Base-by-base conservation (phyloP, 2,329 filamentous ascomycete genomes). In the Neodidymelliopsis sp. region DNA sequence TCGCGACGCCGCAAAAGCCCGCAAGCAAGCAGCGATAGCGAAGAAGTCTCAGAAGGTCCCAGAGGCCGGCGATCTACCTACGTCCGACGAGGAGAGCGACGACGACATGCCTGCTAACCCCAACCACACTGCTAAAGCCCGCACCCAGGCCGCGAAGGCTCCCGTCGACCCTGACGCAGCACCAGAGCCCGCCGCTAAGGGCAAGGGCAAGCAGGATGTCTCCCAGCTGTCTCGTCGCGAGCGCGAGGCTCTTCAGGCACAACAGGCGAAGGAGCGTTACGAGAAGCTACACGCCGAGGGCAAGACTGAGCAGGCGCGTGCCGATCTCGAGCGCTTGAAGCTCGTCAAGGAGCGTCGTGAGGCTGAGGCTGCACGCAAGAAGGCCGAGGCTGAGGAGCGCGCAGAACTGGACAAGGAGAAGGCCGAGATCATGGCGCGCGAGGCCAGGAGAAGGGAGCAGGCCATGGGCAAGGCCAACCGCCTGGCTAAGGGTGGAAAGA, bases 251-350 rank as follows among this genome's bases (percentile, higher is more conserved):
- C 68, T 94, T 24, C 89, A 96, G 76, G 92, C 92, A 1, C 87
- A 88, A 56, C 89, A 93, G 71, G 91, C 90, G 22, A 92, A 91
- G 73, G 92, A 96, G 79, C 83, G 86, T 60, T 97, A 96, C 70
- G 84, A 91, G 79, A 96, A 95, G 77, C 74, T 97, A 64, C 93
- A 97, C 67, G 90, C 91, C 48, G 89, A 91, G 69, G 93, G 93
- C 66, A 97, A 97, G 85, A 97, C 94, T 33, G 94, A 99, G 53
- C 90, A 97, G 80, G 92, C 93, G 36, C 88, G 90, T 72, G 87
- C 90, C 4, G 94, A 99, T 75, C 70, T 97, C 61, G 93, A 91
- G 50, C 84, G 94, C 46, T 77, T 99, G 66, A 85, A 80, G 72
- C 71, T 93, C 51, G 91, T 99, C 60, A 85, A 87, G 36, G 90